Evolutionary conservation across 2,329 filamentous ascomycete species (phyloP).

Genomic region (Alternaria arbusti): DNA sequence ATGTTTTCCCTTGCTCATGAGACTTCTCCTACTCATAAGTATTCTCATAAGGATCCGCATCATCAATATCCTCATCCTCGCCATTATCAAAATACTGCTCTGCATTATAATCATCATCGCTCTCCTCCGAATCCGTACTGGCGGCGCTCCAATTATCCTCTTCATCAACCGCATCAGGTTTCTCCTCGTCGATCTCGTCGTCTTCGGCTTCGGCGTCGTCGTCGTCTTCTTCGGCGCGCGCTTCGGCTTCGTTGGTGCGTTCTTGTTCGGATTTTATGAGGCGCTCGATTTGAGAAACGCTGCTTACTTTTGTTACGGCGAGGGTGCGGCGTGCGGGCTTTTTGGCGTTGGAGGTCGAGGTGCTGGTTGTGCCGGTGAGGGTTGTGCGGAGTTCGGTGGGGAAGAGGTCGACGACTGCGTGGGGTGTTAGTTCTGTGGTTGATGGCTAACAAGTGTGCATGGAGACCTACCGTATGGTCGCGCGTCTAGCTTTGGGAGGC

Average conservation of each 20-base stretch:
- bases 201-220: constrained; percentile 56
- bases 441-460: no score
- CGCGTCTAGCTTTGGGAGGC: constrained; percentile 61
- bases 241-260: constrained; percentile 53
- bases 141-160: constrained; percentile 60
- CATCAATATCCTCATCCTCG: constrained; percentile 57
- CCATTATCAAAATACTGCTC: constrained; percentile 62
- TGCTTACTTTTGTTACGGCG: constrained; percentile 41
- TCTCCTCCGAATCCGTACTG: constrained; percentile 68
- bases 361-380: constrained; percentile 51
- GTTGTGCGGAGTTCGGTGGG: constrained; percentile 64
- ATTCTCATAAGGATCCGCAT: constrained; percentile 45
- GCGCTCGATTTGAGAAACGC: constrained; percentile 46
- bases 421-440: not conserved
- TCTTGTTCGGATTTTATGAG: constrained; percentile 54
- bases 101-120: constrained; percentile 69
- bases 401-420: constrained; percentile 62
- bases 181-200: constrained; percentile 55
- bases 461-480: constrained; percentile 60
- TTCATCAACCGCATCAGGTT: constrained; percentile 63
- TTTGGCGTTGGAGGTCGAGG: constrained; percentile 17
- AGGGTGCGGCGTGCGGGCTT: constrained; percentile 39
- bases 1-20: no score
- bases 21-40: constrained; percentile 35
- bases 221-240: constrained; percentile 50